Percentiles rank a stretch among this genome's conserved stretches.
Conservation (phyloP, 768 basidiomycete genomes). For the Trichaptum fuscoviolaceum region DNA sequence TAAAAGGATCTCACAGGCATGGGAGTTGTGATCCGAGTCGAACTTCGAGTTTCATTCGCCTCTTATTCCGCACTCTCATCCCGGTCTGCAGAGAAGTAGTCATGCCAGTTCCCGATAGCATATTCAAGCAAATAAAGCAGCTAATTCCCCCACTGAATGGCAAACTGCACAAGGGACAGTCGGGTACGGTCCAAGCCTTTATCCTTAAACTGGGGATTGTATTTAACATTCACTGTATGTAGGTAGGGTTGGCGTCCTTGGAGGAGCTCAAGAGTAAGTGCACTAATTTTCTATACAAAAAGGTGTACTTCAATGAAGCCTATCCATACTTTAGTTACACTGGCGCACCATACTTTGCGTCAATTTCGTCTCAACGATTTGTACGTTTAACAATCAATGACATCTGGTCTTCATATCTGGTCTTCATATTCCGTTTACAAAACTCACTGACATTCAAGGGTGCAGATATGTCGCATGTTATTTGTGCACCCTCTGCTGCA, state of each 20-base stretch:
- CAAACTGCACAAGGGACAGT: conserved; percentile 92
- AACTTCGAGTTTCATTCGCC: no score
- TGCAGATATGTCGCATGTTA: conserved; percentile 93
- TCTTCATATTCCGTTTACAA: neutral
- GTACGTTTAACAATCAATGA: conserved; percentile 37
- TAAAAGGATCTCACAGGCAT: no score
- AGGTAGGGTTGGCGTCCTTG: conserved; percentile 91
- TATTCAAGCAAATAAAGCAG: conserved; percentile 69
- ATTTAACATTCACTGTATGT: conserved; percentile 1
- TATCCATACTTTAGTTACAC: conserved; percentile 61
- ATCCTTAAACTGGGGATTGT: neutral
- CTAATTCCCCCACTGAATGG: conserved; percentile 90
- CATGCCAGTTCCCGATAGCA: conserved; percentile 58
- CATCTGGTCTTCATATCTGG: neutral
- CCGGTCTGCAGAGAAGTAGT: neutral
- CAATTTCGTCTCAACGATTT: conserved; percentile 84
- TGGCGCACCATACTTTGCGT: conserved; percentile 94
- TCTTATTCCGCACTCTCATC: neutral
- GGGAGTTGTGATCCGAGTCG: no score
- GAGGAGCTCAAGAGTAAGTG: conserved; percentile 87
- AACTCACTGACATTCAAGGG: conserved; percentile 44
- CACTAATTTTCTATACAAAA: neutral
- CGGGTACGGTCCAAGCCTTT: conserved; percentile 43
- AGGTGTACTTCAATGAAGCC: neutral
- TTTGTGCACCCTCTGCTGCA: conserved; percentile 91